These are phyloP conservation scores for Erythrophleum ivorense DNA, from an alignment of 331 rosid species.

Conservation along the genomic window DNA sequence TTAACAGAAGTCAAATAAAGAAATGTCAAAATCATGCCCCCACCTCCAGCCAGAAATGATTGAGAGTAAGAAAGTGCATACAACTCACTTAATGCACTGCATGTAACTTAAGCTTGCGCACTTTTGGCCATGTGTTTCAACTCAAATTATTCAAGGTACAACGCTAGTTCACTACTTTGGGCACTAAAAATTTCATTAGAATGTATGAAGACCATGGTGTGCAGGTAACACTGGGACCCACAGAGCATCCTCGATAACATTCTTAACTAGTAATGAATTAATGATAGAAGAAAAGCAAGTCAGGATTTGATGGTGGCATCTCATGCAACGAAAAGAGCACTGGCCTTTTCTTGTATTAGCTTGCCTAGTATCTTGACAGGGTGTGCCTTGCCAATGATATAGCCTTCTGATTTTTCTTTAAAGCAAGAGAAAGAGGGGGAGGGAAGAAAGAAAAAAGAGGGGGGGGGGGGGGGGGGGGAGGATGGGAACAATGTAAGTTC, in stretches of 20 bases:
- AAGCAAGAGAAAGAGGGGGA: background rate
- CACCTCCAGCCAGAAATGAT: background rate
- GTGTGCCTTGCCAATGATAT: background rate
- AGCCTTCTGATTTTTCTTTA: background rate
- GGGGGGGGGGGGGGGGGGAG: background rate
- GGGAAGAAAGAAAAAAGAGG: background rate
- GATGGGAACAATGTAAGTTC: background rate
- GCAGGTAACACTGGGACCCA: too few species aligned
- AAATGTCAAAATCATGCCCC: constrained; percentile 4
- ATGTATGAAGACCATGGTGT: too few species aligned
- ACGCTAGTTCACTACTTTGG: background rate
- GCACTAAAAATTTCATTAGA: background rate
- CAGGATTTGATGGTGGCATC: too few species aligned
- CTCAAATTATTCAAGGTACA: background rate
- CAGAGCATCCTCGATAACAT: too few species aligned
- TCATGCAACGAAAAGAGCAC: too few species aligned
- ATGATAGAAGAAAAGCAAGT: too few species aligned
- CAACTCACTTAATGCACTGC: background rate
- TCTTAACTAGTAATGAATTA: too few species aligned
- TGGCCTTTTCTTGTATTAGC: background rate
- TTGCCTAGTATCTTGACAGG: background rate
- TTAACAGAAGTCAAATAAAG: background rate
- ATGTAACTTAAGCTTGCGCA: background rate
- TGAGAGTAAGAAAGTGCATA: background rate
- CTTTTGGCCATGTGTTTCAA: background rate